Base-by-base conservation (phyloP, 1,139 yeast species). In the Meyerozyma athensensis region DNA sequence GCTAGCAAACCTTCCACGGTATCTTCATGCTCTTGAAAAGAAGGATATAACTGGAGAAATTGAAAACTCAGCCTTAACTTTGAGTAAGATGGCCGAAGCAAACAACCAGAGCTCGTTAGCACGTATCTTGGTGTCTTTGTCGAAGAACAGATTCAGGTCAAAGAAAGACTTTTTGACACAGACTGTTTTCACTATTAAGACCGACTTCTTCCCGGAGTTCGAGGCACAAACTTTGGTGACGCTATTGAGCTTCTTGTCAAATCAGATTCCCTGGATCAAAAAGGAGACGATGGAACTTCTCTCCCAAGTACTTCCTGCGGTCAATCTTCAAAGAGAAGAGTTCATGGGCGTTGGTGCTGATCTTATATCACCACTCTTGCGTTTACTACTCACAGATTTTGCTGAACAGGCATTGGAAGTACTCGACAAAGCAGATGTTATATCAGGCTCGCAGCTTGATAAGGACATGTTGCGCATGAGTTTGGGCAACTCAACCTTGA, bases 331-430 rank as follows among this genome's bases (percentile, higher is more conserved):
- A 36, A 67, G 84, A 36, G 87, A 85, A 13, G 96, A 85, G 49
- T 89, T 89, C 55, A 72, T 77, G 30, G 95, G 95, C 2, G 83
- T 89, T 34, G 98, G 98, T 5, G 98, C 98, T 0, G 98, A 92
- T 55, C 68, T 92, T 39, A 86, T 94, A 4, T 84, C 96, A 1
- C 98, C 99, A 1, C 65, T 94, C 37, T 66, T 94, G 44, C 70
- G 97, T 36, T 66, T 94, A 28, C 63, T 94, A 28, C 72, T 86
- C 44, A 89, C 97, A 0, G 96, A 89, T 36, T 82, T 77, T 59
- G 97, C 96, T 1, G 89, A 86, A 44, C 80, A 79, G 33, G 97
- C 97, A 0, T 64, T 94, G 31, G 94, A 83, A 45, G 97, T 92
- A 1, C 68, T 94, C 38, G 97, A 92, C 52, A 90, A 85, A 52